Conservation (phyloP, 805 yeast genomes). For the Metschnikowia gruessii region DNA sequence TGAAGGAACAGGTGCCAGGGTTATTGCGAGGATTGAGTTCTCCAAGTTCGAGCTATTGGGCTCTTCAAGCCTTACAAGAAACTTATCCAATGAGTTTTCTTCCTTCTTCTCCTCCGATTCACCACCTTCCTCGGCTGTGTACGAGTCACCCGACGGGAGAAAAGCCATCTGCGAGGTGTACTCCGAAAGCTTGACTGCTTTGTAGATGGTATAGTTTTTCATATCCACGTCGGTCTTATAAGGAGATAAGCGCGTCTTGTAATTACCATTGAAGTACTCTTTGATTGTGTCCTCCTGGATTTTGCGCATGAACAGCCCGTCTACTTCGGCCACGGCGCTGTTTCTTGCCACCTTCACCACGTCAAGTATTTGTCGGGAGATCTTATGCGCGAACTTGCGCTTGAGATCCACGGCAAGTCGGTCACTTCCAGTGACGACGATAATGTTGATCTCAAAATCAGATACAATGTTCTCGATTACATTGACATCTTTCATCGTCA, state of each 20-base stretch:
- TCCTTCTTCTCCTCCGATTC: slow-evolving; percentile 15
- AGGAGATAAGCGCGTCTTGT: slow-evolving; percentile 69
- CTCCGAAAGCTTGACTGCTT: slow-evolving; percentile 49
- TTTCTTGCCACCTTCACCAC: slow-evolving; percentile 65
- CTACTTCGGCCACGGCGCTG: slow-evolving; percentile 75
- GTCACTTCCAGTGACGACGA: slow-evolving; percentile 77
- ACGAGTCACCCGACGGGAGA: slow-evolving; percentile 43
- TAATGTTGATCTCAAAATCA: slow-evolving; percentile 55
- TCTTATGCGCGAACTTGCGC: slow-evolving; percentile 44
- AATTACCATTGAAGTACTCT: slow-evolving; percentile 86
- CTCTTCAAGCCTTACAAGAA: slow-evolving; percentile 36
- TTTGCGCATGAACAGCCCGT: slow-evolving; percentile 64
- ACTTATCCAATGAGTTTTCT: slow-evolving; percentile 35
- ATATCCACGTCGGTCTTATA: slow-evolving; percentile 75
- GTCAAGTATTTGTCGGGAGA: slow-evolving; percentile 30
- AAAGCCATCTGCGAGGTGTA: slow-evolving; percentile 36
- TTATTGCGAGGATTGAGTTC: slow-evolving; percentile 70
- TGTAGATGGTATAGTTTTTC: slow-evolving; percentile 57
- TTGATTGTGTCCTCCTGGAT: slow-evolving; percentile 73
- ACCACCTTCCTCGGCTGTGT: slow-evolving; percentile 29
- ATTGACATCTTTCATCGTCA: slow-evolving; percentile 47
- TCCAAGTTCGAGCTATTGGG: slow-evolving; percentile 57
- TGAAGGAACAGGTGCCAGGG: slow-evolving; percentile 34
- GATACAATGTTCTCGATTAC: slow-evolving; percentile 56
- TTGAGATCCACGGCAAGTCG: slow-evolving; percentile 60